Evolutionary conservation across 805 yeast species (phyloP).

Genomic region (Candida insectorum): DNA sequence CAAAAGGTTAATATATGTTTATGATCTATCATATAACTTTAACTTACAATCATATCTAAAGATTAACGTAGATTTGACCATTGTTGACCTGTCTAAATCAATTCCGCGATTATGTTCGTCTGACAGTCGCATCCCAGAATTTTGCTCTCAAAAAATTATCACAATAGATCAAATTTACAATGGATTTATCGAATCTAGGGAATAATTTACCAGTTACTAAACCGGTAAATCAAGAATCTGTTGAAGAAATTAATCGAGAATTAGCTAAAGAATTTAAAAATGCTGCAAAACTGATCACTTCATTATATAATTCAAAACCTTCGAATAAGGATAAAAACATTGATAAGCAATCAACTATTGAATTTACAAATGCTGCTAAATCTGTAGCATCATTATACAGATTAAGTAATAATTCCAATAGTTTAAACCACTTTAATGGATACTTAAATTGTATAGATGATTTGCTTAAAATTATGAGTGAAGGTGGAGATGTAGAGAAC

Average conservation of each 20-base stretch:
- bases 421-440: slow-evolving; percentile 51
- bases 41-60: slow-evolving; percentile 60
- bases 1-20: slow-evolving; percentile 8
- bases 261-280: slow-evolving; percentile 61
- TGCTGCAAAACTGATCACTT: slow-evolving; percentile 71
- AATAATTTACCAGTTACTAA: slow-evolving; percentile 51
- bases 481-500: slow-evolving; percentile 46
- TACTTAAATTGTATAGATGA: slow-evolving; percentile 63
- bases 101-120: background rate
- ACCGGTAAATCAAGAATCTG: slow-evolving; percentile 46
- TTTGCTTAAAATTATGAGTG: slow-evolving; percentile 37
- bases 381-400: slow-evolving; percentile 54
- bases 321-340: background rate
- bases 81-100: slow-evolving; percentile 15
- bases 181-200: slow-evolving; percentile 66
- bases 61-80: slow-evolving; percentile 67
- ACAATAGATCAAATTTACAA: too few relatives aligned
- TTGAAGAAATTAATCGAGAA: slow-evolving; percentile 48
- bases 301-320: slow-evolving; percentile 29
- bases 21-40: background rate
- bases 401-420: slow-evolving; percentile 51
- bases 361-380: slow-evolving; percentile 40
- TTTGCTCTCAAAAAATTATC: background rate
- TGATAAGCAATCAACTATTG: slow-evolving; percentile 22
- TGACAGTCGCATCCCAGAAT: background rate